Percentiles rank a stretch among this genome's conserved stretches.
Evolutionary conservation across 2,329 filamentous ascomycete species (phyloP).

Genomic region (Ophiocordyceps sinensis): DNA sequence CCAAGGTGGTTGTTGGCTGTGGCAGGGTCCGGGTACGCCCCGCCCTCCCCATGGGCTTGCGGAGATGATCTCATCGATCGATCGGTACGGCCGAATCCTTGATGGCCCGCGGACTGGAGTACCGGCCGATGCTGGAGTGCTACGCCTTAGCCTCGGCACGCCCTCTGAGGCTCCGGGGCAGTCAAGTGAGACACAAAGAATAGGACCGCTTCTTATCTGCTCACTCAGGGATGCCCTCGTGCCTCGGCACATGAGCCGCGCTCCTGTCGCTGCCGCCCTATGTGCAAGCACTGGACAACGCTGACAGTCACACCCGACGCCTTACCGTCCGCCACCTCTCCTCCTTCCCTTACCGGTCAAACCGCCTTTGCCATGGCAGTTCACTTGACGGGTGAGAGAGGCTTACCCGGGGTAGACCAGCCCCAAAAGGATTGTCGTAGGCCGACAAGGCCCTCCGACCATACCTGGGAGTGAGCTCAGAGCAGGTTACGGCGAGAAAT

Average conservation of each 20-base stretch:
- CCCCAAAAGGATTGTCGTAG: not conserved
- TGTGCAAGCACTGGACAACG: not conserved
- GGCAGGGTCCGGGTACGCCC: no score
- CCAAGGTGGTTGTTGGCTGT: no score
- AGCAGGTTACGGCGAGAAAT: not conserved
- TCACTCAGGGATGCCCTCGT: not conserved
- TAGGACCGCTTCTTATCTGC: not conserved
- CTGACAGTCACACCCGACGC: not conserved
- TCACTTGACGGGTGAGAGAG: not conserved
- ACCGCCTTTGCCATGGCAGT: not conserved
- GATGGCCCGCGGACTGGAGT: no score
- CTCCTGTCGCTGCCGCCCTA: not conserved
- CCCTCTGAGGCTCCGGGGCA: not conserved
- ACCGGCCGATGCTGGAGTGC: no score
- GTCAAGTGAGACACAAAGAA: not conserved
- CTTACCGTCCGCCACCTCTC: not conserved
- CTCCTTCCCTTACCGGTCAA: conserved; percentile 1
- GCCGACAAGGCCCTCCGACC: not conserved
- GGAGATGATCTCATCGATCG: no score
- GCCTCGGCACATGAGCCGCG: not conserved
- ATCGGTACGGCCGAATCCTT: no score
- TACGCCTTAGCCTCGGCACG: no score
- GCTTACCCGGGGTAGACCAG: not conserved
- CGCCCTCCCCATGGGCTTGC: no score
- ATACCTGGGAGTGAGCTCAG: not conserved